These are phyloP conservation scores for Metschnikowia matae DNA, from an alignment of 805 yeast species.

Conservation along the genomic window DNA sequence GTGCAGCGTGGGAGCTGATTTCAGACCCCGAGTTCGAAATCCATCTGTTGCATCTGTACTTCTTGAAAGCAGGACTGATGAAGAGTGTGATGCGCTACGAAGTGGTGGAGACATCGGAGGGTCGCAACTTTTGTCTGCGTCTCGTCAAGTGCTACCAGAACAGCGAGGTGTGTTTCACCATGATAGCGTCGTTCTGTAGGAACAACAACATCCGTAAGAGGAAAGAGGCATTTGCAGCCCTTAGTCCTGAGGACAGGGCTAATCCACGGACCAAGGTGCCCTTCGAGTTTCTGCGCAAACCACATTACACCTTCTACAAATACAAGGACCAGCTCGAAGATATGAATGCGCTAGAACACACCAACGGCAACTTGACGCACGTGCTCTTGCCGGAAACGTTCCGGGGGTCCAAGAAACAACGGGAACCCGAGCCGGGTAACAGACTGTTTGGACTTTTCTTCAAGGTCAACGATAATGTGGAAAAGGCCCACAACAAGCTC, in stretches of 20 bases:
- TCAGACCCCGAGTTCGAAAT: constrained; percentile 21
- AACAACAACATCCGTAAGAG: constrained; percentile 16
- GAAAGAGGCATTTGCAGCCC: constrained; percentile 9
- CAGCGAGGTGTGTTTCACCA: constrained; percentile 19
- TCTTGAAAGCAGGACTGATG: constrained; percentile 24
- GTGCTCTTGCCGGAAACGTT: constrained; percentile 24
- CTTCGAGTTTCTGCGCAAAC: constrained; percentile 20
- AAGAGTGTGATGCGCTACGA: constrained; percentile 24
- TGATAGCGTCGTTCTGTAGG: constrained; percentile 23
- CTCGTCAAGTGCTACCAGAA: constrained; percentile 23
- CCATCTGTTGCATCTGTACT: constrained; percentile 27
- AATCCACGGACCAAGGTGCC: constrained; percentile 17
- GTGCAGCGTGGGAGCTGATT: constrained; percentile 28
- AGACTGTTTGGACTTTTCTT: constrained; percentile 28
- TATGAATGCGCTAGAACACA: constrained; percentile 21
- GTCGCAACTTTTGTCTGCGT: constrained; percentile 24
- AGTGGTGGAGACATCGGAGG: constrained; percentile 21
- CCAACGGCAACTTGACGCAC: constrained; percentile 27
- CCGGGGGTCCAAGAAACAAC: constrained; percentile 4
- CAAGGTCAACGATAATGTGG: constrained; percentile 26
- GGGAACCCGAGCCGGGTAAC: constrained; percentile 17
- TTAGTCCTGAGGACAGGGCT: constrained; percentile 12
- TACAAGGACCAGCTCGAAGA: constrained; percentile 14
- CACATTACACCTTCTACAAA: constrained; percentile 20
- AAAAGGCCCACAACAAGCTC: constrained; percentile 19